Evolutionary conservation across 352 stramenopile genomes (phyloP).

Genomic region (Saprolegnia diclina): DNA sequence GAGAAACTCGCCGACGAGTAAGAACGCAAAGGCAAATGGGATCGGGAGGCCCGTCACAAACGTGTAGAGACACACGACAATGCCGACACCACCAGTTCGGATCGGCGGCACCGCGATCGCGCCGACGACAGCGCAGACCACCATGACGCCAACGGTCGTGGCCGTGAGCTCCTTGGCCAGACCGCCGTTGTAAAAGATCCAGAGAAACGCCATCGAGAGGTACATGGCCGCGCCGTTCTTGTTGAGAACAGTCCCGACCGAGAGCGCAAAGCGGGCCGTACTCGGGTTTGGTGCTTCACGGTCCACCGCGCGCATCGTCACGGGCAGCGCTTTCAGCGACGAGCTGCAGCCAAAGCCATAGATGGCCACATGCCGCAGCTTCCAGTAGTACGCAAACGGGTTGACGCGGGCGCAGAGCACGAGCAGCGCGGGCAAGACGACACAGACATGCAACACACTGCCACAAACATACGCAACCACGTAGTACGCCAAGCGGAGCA

Average conservation of each 20-base stretch:
- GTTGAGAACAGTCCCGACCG: slow-evolving; percentile 8
- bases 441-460: not conserved
- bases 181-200: slow-evolving; percentile 10
- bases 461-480: not conserved
- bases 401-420: not conserved
- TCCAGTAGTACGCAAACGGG: not conserved
- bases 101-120: not conserved
- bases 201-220: slow-evolving; percentile 12
- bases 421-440: not conserved
- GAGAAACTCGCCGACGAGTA: slow-evolving; percentile 11
- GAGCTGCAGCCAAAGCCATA: slow-evolving; percentile 12
- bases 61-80: slow-evolving; percentile 9
- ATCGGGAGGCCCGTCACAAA: slow-evolving; percentile 5
- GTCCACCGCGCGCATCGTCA: not conserved
- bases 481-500: not conserved
- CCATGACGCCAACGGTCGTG: not conserved
- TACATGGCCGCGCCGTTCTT: slow-evolving; percentile 14
- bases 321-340: not conserved
- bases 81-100: slow-evolving; percentile 9
- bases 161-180: not conserved
- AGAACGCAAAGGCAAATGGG: not conserved
- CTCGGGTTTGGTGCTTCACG: not conserved
- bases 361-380: not conserved
- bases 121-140: not conserved
- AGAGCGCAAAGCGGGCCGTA: not conserved